phyloP scores from a whole-genome alignment of 305 asterid species.

The Solanum aculeatissimum region DNA sequence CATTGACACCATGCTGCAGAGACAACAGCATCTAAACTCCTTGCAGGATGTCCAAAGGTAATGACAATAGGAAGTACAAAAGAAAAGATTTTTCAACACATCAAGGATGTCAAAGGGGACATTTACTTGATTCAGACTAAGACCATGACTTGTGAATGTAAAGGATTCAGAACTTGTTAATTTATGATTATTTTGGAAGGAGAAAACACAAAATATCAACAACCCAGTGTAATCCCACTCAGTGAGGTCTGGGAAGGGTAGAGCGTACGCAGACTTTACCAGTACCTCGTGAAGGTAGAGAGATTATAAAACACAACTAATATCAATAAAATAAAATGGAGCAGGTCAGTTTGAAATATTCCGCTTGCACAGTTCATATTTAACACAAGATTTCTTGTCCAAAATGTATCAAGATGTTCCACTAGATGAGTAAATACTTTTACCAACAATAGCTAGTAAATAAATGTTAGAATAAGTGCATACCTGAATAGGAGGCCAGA shows the following conservation, averaged over 20 bases:
- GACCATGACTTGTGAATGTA: neutral
- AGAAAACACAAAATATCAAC: neutral
- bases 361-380: neutral
- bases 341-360: neutral
- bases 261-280: too few relatives aligned
- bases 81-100: neutral
- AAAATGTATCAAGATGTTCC: neutral
- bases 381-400: neutral
- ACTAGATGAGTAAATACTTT: neutral
- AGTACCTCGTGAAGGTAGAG: too few relatives aligned
- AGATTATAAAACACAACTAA: neutral
- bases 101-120: neutral
- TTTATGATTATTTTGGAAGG: neutral
- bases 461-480: neutral
- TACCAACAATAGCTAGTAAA: neutral
- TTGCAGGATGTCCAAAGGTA: neutral
- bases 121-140: neutral
- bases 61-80: neutral
- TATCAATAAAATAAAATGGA: neutral
- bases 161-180: neutral
- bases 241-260: too few relatives aligned
- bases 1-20: neutral
- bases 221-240: too few relatives aligned
- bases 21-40: neutral
- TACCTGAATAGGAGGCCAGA: slow-evolving; percentile 99